Base-by-base conservation (phyloP, 805 yeast genomes). In the Candida dajiaensis region DNA sequence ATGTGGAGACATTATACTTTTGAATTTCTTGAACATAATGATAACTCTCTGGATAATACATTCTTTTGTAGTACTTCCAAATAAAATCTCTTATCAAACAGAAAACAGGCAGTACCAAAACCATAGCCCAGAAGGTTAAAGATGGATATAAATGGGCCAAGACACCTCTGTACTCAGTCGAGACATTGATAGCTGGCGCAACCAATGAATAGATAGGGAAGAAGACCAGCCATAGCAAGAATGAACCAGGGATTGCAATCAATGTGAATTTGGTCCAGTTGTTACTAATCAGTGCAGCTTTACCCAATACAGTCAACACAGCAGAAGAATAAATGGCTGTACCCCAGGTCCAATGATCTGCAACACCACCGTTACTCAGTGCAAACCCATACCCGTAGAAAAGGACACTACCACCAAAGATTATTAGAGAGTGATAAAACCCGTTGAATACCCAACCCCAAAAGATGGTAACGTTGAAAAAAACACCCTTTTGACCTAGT, bases 401-500 rank as follows among this genome's bases (percentile, higher is more conserved):
- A 51, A 80, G 75, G 42, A 76, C 73, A 13, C 88, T 73, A 29
- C 92, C 83, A 39, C 89, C 69, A 63, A 82, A 95, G 19, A 89
- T 83, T 20, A 94, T 71, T 2, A 89, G 87, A 12, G 97, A 88
- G 63, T 94, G 99, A 66, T 80, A 94, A 61, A 94, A 92, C 0
- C 99, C 99, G 65, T 94, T 95, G 43, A 81, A 69, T 40, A 94
- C 87, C 99, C 99, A 94, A 18, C 96, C 87, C 98, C 98, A 92
- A 65, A 94, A 94, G 36, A 89, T 89, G 6, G 80, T 73, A 12
- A 89, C 96, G 55, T 92, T 92, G 70, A 94, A 88, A 60, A 94
- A 94, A 46, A 78, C 83, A 18, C 95, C 85, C 50, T 79, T 72
- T 66, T 92, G 97, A 7, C 99, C 99, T 38, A 94, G 70, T 59